phyloP scores from a whole-genome alignment of 2,329 filamentous ascomycete species.

The Arthrobotrys megalospora region DNA sequence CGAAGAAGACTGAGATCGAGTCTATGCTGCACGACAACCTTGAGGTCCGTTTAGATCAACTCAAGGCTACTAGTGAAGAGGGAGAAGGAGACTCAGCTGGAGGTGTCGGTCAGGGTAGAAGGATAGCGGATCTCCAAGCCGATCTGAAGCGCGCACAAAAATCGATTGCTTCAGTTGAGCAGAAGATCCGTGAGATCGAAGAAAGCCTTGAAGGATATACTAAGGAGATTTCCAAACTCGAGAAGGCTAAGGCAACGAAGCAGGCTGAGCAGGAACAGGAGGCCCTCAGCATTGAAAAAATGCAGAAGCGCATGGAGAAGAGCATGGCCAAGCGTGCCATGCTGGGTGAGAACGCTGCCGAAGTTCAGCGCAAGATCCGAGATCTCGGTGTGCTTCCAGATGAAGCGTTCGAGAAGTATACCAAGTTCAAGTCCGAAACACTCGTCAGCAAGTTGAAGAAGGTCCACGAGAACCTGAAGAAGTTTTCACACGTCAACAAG shows the following conservation, averaged over 20 bases:
- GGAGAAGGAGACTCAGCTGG: constrained; percentile 74
- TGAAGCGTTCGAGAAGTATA: constrained; percentile 92
- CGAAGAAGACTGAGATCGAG: constrained; percentile 85
- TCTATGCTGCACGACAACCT: constrained; percentile 91
- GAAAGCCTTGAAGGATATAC: constrained; percentile 76
- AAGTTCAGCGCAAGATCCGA: constrained; percentile 89
- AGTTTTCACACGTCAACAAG: constrained; percentile 98
- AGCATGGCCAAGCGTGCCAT: constrained; percentile 89
- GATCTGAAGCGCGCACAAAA: constrained; percentile 85
- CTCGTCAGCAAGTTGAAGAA: constrained; percentile 85
- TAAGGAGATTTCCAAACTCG: constrained; percentile 65
- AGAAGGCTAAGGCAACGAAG: constrained; percentile 67
- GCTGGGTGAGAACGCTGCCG: constrained; percentile 81
- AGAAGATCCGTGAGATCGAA: constrained; percentile 82
- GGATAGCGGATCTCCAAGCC: constrained; percentile 82
- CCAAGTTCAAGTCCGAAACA: constrained; percentile 82
- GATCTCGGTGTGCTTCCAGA: constrained; percentile 94
- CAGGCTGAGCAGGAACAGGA: constrained; percentile 77
- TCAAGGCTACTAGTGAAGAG: constrained; percentile 75
- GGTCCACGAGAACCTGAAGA: constrained; percentile 92
- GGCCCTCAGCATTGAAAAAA: constrained; percentile 82
- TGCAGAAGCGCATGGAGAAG: constrained; percentile 92
- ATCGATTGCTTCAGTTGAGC: constrained; percentile 76
- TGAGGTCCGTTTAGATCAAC: constrained; percentile 86
- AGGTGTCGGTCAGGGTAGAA: constrained; percentile 74